Conservation (phyloP, 306 rosid species). For the Crotalaria pallida region DNA sequence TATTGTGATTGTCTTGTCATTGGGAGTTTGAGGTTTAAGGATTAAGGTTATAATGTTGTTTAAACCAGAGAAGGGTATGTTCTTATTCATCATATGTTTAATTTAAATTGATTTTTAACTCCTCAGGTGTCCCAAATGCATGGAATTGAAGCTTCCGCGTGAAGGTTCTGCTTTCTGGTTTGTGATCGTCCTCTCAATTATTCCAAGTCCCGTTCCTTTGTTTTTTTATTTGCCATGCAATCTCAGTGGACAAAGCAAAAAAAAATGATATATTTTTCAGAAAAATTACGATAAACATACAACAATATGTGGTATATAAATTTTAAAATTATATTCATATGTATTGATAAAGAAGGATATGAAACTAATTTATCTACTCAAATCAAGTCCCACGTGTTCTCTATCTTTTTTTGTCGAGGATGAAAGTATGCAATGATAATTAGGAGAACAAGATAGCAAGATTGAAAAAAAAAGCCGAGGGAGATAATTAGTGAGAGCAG, state of each 20-base stretch:
- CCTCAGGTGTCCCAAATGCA: constrained; percentile 85
- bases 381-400: no score
- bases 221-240: background rate
- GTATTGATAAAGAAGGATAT: no score
- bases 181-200: constrained; percentile 26
- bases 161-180: constrained; percentile 90
- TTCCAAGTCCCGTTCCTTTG: background rate
- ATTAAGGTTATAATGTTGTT: background rate
- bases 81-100: background rate
- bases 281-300: background rate
- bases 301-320: no score
- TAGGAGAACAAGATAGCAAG: no score
- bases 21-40: background rate
- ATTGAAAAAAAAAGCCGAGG: no score
- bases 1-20: background rate
- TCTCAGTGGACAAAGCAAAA: background rate
- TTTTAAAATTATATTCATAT: no score
- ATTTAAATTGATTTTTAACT: background rate
- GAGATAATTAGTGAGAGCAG: no score
- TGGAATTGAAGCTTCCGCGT: constrained; percentile 86
- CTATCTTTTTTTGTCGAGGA: no score
- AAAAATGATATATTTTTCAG: no score
- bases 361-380: no score
- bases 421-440: no score
- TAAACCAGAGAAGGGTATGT: background rate